A percentile compares a stretch with the other conserved stretches of the same genome.
These are phyloP conservation scores for Spathaspora jeffriesii DNA, from an alignment of 1,139 yeast species.

Conservation along the genomic window DNA sequence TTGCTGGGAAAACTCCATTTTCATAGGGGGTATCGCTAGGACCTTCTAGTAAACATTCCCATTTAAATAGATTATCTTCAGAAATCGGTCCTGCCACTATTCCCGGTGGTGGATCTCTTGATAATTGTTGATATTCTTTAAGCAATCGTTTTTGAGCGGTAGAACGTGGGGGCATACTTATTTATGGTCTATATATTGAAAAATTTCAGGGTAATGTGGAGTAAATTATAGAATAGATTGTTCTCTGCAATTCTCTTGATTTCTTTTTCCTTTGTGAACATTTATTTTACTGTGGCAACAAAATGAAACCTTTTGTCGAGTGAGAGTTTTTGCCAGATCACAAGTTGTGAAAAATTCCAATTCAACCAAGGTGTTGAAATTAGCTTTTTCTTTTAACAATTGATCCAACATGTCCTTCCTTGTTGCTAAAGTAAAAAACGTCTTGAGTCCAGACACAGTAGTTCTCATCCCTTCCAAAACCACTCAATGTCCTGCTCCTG, in stretches of 20 bases:
- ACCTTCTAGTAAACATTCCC: conserved; percentile 94
- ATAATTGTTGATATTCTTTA: conserved; percentile 86
- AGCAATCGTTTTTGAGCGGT: conserved; percentile 87
- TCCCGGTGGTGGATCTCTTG: conserved; percentile 91
- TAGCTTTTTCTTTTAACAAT: neutral
- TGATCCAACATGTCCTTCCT: conserved; percentile 9
- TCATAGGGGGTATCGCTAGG: conserved; percentile 95
- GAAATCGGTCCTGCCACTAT: conserved; percentile 88
- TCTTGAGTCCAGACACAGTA: conserved; percentile 74
- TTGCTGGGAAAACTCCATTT: conserved; percentile 90
- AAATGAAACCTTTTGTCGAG: neutral
- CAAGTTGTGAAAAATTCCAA: neutral
- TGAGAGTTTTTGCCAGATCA: conserved; percentile 1
- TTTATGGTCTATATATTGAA: neutral
- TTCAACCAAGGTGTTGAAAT: neutral
- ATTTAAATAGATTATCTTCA: conserved; percentile 78
- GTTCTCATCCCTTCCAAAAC: conserved; percentile 59
- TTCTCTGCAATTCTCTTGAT: neutral
- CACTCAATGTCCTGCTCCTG: conserved; percentile 49
- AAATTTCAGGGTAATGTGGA: no score
- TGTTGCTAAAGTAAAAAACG: conserved; percentile 67
- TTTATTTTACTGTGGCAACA: neutral
- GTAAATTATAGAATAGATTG: no score
- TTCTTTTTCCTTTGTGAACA: neutral
- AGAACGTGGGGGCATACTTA: conserved; percentile 34